Evolutionary conservation across 1,139 yeast genomes (phyloP), one percentile per base, ranked within the genome.

Genomic region (Yamadazyma pseudoaaseri): DNA sequence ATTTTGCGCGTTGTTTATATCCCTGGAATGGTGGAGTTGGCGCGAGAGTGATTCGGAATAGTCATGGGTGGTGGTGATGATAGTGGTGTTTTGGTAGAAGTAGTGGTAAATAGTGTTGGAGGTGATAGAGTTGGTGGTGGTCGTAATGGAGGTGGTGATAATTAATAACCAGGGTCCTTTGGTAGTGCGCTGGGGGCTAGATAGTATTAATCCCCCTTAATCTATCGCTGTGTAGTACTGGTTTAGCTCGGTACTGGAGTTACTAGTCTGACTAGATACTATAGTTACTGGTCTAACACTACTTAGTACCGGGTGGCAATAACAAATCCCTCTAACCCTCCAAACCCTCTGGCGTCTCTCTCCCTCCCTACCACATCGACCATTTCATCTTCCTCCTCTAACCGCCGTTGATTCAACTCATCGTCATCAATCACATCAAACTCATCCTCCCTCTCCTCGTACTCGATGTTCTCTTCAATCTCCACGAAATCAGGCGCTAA

Each of bases 401-500:
- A 59, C 35, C 81, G 66, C 45, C 76, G 73, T 48, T 79, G 77
- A 43, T 73, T 74, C 42, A 79, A 65, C 33, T 73, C 82, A 25
- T 70, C 76, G 38, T 80, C 85, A 41, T 81, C 90, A 4, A 79
- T 73, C 22, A 86, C 74, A 56, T 90, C 98, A 57, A 90, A 90
- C 57, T 90, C 98, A 55, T 89, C 96, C 55, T 90, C 98, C 39
- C 75, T 74, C 51, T 90, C 98, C 43, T 79, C 78, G 56, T 90
- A 90, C 41, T 86, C 89, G 10, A 87, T 82, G 51, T 89, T 90
- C 51, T 90, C 96, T 53, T 90, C 97, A 27, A 90, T 81, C 55
- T 90, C 97, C 35, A 85, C 95, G 54, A 92, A 90, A 57, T 92
- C 98, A 0, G 97, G 97, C 0, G 97, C 97, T 46, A 90, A 67